A percentile compares a stretch with the other conserved stretches of the same genome.
Conservation (phyloP, 306 rosid genomes). For the Boehmeria nivea region DNA sequence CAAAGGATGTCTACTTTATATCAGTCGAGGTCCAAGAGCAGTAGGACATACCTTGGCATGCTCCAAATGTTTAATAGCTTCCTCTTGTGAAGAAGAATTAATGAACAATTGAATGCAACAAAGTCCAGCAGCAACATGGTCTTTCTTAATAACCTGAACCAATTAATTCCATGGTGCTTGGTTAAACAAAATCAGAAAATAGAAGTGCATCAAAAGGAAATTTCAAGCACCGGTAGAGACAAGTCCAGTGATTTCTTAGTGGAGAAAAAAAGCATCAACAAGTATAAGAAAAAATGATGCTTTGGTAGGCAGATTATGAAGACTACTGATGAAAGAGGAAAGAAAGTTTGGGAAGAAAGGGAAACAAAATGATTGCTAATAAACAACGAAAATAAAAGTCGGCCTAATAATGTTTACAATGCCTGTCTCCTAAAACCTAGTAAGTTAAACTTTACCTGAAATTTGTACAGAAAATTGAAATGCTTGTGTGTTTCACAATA, state of each 20-base stretch:
- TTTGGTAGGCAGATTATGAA: too few relatives aligned
- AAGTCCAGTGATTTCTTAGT: too few relatives aligned
- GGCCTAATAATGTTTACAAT: too few relatives aligned
- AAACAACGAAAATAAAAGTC: too few relatives aligned
- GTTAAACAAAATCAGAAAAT: background rate
- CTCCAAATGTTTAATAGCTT: slow-evolving; percentile 91
- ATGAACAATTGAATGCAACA: slow-evolving; percentile 96
- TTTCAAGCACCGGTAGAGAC: too few relatives aligned
- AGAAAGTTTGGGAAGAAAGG: too few relatives aligned
- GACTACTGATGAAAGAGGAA: too few relatives aligned
- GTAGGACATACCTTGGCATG: slow-evolving; percentile 68
- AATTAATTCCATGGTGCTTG: background rate
- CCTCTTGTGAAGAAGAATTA: slow-evolving; percentile 80
- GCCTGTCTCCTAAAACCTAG: slow-evolving; percentile 1
- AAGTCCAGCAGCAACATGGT: slow-evolving; percentile 94
- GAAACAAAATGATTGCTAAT: too few relatives aligned
- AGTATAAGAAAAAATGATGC: too few relatives aligned
- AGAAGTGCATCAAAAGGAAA: background rate
- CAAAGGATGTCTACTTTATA: slow-evolving; percentile 5
- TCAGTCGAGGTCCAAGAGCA: background rate
- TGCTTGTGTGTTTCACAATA: slow-evolving; percentile 83
- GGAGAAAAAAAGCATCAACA: too few relatives aligned
- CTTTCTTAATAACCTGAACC: slow-evolving; percentile 78
- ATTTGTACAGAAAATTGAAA: slow-evolving; percentile 79
- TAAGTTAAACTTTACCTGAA: slow-evolving; percentile 53